Evolutionary conservation across 805 yeast species (phyloP), one percentile per base, ranked within the genome.

Genomic region (Ogataea nonfermentans): DNA sequence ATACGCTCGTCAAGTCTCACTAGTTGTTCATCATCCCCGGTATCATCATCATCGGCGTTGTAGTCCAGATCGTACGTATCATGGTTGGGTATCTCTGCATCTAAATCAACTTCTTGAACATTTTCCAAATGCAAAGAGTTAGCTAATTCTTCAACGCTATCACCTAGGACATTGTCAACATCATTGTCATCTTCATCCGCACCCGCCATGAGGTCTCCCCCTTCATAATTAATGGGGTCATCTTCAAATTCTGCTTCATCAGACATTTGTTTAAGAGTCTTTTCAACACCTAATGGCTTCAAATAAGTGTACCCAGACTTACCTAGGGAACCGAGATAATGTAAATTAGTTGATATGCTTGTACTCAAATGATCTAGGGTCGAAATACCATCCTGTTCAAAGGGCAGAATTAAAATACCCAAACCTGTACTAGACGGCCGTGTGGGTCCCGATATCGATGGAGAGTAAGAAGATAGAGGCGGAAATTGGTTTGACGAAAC

Each of bases 221-320:
- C 52, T 43, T 52, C 49, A 26, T 40, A 53, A 41, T 52, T 45
- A 34, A 46, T 29, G 22, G 49, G 41, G 24, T 43, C 48, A 3
- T 51, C 56, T 6, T 43, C 53, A 9, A 39, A 19, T 19, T 52
- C 55, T 24, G 44, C 46, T 17, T 51, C 59, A 9, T 48, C 59
- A 16, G 40, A 15, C 20, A 67, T 37, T 24, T 63, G 67, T 25
- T 59, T 59, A 71, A 79, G 66, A 1, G 85, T 81, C 55, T 71
- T 76, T 3, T 68, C 66, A 8, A 79, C 52, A 0, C 88, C 89
- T 9, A 81, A 68, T 0, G 89, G 88, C 30, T 66, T 65, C 40
- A 83, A 53, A 39, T 65, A 66, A 10, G 66, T 49, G 56, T 65
- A 68, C 0, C 86, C 87, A 15, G 71, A 50, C 4, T 64, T 64